phyloP scores from a whole-genome alignment of 2,329 filamentous ascomycete genomes.

The Phialophora expanda region DNA sequence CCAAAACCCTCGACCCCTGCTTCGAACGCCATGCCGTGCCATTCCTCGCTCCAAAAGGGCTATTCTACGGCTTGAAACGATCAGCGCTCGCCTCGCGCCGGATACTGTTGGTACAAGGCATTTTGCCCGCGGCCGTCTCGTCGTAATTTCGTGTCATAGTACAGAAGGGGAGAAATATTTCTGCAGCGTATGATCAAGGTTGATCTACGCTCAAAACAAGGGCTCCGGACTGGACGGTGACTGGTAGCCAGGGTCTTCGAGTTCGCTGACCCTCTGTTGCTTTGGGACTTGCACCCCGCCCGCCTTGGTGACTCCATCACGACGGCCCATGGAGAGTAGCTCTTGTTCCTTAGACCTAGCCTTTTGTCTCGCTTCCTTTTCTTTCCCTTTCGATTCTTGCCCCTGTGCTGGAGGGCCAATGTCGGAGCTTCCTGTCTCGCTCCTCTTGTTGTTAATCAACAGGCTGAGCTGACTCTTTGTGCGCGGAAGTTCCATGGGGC shows the following conservation, averaged over 20 bases:
- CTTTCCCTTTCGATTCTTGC: constrained; percentile 25
- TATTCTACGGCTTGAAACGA: neutral
- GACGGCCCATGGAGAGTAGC: constrained; percentile 35
- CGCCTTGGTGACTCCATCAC: constrained; percentile 37
- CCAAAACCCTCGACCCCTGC: neutral
- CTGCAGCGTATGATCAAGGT: constrained; percentile 9
- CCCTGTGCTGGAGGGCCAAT: constrained; percentile 26
- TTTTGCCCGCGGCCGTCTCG: constrained; percentile 18
- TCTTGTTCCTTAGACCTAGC: constrained; percentile 32
- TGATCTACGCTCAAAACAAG: constrained; percentile 26
- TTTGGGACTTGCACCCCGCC: constrained; percentile 36
- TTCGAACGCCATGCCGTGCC: neutral
- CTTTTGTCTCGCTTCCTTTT: constrained; percentile 26
- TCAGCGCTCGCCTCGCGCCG: neutral
- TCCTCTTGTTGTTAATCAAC: constrained; percentile 39
- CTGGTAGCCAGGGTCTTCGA: constrained; percentile 24
- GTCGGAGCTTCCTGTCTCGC: constrained; percentile 30
- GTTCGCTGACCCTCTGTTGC: constrained; percentile 32
- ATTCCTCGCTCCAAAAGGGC: neutral
- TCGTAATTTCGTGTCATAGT: constrained; percentile 25
- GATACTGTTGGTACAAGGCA: constrained; percentile 25
- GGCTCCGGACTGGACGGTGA: constrained; percentile 32
- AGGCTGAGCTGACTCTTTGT: constrained; percentile 41
- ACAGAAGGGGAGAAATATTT: constrained; percentile 2
- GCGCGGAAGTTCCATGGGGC: constrained; percentile 31